Evolutionary conservation across 2,329 filamentous ascomycete genomes (phyloP).

Genomic region (Periconia sp.): DNA sequence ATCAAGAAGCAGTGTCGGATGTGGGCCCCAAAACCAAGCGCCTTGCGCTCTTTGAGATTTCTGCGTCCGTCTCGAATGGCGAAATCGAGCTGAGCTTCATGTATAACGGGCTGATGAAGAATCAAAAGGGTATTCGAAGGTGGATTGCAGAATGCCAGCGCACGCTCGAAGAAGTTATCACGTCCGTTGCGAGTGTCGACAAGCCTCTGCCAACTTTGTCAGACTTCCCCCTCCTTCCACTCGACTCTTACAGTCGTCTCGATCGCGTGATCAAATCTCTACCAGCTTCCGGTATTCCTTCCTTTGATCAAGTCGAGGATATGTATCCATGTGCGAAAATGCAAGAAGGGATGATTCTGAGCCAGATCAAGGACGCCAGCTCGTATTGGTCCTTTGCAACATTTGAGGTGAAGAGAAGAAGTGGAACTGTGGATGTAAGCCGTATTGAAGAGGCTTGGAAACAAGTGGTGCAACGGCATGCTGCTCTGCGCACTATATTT

Average conservation of each 20-base stretch:
- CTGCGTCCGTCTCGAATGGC: slow-evolving; percentile 23
- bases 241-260: slow-evolving; percentile 34
- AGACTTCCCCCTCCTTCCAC: slow-evolving; percentile 34
- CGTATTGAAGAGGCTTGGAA: slow-evolving; percentile 30
- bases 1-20: slow-evolving; percentile 29
- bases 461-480: slow-evolving; percentile 35
- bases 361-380: slow-evolving; percentile 32
- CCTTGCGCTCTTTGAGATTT: slow-evolving; percentile 37
- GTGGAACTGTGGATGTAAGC: slow-evolving; percentile 22
- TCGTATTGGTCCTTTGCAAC: slow-evolving; percentile 34
- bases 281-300: slow-evolving; percentile 20
- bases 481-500: slow-evolving; percentile 36
- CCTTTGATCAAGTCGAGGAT: slow-evolving; percentile 30
- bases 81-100: slow-evolving; percentile 34
- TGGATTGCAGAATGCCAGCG: slow-evolving; percentile 38
- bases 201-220: slow-evolving; percentile 31
- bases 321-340: slow-evolving; percentile 38
- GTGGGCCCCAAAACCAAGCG: slow-evolving; percentile 26
- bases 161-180: slow-evolving; percentile 33
- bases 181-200: slow-evolving; percentile 20
- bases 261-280: slow-evolving; percentile 31
- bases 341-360: slow-evolving; percentile 37
- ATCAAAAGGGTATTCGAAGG: slow-evolving; percentile 33
- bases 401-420: slow-evolving; percentile 28
- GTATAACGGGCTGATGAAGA: slow-evolving; percentile 37